Conservation (phyloP, 805 yeast genomes). For the Danielia oregonensis region DNA sequence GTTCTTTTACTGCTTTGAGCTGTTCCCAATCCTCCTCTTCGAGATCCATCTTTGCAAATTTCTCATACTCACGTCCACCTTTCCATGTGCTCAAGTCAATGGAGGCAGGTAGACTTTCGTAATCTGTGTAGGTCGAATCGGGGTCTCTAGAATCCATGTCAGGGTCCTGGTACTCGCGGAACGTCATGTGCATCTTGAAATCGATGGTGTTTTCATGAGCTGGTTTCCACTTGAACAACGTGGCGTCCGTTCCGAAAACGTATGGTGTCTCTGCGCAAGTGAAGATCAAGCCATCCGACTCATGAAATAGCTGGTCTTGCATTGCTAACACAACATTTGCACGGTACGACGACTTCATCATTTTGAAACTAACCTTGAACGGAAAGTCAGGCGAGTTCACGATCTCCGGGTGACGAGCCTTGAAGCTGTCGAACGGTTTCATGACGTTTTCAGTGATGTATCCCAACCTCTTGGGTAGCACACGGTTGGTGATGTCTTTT, state of each 20-base stretch:
- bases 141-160: slow-evolving; percentile 66
- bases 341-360: slow-evolving; percentile 81
- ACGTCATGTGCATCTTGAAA: slow-evolving; percentile 65
- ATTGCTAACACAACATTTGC: slow-evolving; percentile 71
- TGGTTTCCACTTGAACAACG: slow-evolving; percentile 94
- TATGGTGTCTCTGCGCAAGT: slow-evolving; percentile 90
- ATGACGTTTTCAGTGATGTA: slow-evolving; percentile 77
- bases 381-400: slow-evolving; percentile 65
- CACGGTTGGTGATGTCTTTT: slow-evolving; percentile 60
- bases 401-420: slow-evolving; percentile 66
- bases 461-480: slow-evolving; percentile 79
- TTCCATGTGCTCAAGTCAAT: slow-evolving; percentile 74
- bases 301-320: slow-evolving; percentile 73
- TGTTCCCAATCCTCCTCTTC: slow-evolving; percentile 77
- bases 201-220: slow-evolving; percentile 93
- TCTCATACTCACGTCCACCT: slow-evolving; percentile 59
- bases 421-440: slow-evolving; percentile 74
- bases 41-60: slow-evolving; percentile 61
- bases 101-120: slow-evolving; percentile 68
- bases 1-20: slow-evolving; percentile 66
- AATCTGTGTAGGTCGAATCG: slow-evolving; percentile 69
- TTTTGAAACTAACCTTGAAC: slow-evolving; percentile 80
- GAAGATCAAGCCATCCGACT: slow-evolving; percentile 89
- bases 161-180: slow-evolving; percentile 56
- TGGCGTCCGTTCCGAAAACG: slow-evolving; percentile 80